Evolutionary conservation across 768 basidiomycete species (phyloP).

Genomic region (Tephrocybe sp.): DNA sequence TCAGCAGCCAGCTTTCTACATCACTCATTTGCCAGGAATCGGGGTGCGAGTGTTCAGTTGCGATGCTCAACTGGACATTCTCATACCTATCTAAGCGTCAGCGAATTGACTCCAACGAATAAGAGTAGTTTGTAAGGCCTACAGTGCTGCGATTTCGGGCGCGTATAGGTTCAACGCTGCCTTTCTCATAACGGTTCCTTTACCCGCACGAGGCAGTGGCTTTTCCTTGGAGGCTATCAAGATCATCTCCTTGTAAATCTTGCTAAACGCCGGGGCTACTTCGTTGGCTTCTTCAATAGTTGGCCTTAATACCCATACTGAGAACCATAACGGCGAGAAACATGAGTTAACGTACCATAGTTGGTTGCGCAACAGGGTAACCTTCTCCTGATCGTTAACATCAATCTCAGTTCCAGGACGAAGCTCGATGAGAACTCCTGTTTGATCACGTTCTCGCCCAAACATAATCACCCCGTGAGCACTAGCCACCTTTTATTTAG

Average conservation of each 20-base stretch:
- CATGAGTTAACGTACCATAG: too few relatives aligned
- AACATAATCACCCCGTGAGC: constrained; percentile 34
- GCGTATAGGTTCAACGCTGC: constrained; percentile 37
- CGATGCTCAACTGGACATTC: constrained; percentile 21
- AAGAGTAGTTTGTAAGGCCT: neutral
- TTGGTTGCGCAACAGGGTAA: too few relatives aligned
- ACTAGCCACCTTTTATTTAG: too few relatives aligned
- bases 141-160: constrained; percentile 39
- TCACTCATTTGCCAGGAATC: constrained; percentile 19
- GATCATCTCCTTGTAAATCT: constrained; percentile 54
- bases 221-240: constrained; percentile 37
- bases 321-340: too few relatives aligned
- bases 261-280: constrained; percentile 35
- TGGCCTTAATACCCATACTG: too few relatives aligned
- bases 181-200: constrained; percentile 44
- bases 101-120: neutral
- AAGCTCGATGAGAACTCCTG: constrained; percentile 26
- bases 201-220: constrained; percentile 42
- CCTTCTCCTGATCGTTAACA: too few relatives aligned
- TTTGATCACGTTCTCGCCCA: constrained; percentile 29
- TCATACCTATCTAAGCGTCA: constrained; percentile 21
- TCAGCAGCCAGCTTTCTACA: constrained; percentile 25
- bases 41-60: constrained; percentile 20
- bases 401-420: constrained; percentile 6
- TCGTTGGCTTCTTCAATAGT: constrained; percentile 42